These are phyloP conservation scores for Phytopythium ostracodes DNA, from an alignment of 352 stramenopile species.

Conservation along the genomic window DNA sequence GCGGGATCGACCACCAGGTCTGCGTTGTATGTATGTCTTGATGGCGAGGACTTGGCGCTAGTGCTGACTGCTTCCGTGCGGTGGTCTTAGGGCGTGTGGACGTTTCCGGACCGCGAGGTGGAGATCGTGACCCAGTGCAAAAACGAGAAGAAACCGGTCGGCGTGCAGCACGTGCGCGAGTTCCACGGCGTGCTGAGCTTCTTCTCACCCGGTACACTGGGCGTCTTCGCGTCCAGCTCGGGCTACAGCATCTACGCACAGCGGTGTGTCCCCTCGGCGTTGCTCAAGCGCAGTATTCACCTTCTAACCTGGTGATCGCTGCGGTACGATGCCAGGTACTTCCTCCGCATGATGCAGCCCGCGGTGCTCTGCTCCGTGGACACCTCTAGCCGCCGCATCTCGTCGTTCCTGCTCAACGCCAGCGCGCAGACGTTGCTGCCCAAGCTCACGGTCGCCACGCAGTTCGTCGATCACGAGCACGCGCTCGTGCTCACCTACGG, in stretches of 20 bases:
- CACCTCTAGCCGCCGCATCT: constrained; percentile 19
- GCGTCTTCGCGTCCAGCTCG: constrained; percentile 66
- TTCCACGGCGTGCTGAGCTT: constrained; percentile 70
- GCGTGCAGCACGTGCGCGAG: constrained; percentile 63
- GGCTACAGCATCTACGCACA: constrained; percentile 79
- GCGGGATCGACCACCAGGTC: constrained; percentile 69
- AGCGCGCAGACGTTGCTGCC: constrained; percentile 50
- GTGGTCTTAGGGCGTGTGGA: constrained; percentile 48
- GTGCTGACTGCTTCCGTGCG: constrained; percentile 1
- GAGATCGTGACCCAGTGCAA: constrained; percentile 83
- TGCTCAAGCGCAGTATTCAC: no score
- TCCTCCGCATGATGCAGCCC: constrained; percentile 55
- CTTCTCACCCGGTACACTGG: constrained; percentile 36
- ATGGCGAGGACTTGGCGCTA: no score
- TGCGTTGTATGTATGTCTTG: background rate
- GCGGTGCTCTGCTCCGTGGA: constrained; percentile 61
- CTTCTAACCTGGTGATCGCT: no score
- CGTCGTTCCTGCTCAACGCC: constrained; percentile 64
- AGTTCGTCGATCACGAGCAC: constrained; percentile 63
- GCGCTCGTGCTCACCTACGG: constrained; percentile 72
- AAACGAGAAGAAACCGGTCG: constrained; percentile 64
- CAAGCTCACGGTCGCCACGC: constrained; percentile 53
- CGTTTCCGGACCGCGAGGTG: constrained; percentile 50
- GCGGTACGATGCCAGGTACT: constrained; percentile 33
- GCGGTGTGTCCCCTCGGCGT: constrained; percentile 22